Evolutionary conservation across 306 rosid genomes (phyloP).

Genomic region (Citrullus colocynthis): DNA sequence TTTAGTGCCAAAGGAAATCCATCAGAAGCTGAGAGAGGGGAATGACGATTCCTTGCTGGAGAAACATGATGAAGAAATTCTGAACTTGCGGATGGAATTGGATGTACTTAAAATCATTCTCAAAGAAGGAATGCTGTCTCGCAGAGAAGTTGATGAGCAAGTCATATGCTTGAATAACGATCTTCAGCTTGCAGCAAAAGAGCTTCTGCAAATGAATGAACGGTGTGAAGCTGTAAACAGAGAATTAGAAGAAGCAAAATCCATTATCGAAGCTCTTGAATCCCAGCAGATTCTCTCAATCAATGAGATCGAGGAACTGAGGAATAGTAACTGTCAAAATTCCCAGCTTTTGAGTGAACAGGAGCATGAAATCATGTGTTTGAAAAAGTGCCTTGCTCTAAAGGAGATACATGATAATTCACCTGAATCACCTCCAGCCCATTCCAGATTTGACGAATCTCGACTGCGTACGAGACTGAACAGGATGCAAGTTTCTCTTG

Average conservation of each 20-base stretch:
- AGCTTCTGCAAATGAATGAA: slow-evolving; percentile 29
- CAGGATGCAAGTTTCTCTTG: slow-evolving; percentile 85
- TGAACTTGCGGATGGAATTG: slow-evolving; percentile 65
- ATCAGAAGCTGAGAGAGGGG: slow-evolving; percentile 12
- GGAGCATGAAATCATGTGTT: slow-evolving; percentile 41
- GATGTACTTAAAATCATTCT: slow-evolving; percentile 71
- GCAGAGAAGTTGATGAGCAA: slow-evolving; percentile 44
- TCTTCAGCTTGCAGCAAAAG: slow-evolving; percentile 29
- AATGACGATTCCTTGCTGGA: slow-evolving; percentile 21
- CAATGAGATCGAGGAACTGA: slow-evolving; percentile 61
- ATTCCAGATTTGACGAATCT: slow-evolving; percentile 23
- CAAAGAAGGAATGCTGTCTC: slow-evolving; percentile 53
- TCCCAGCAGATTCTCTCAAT: slow-evolving; percentile 65
- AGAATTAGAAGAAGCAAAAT: slow-evolving; percentile 50
- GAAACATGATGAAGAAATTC: slow-evolving; percentile 52
- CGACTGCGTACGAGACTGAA: slow-evolving; percentile 46
- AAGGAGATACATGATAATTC: slow-evolving; percentile 38
- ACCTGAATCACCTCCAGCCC: slow-evolving; percentile 23
- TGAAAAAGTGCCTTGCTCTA: slow-evolving; percentile 38
- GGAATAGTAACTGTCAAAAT: slow-evolving; percentile 31
- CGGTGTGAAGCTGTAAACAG: slow-evolving; percentile 32
- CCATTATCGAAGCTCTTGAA: slow-evolving; percentile 64
- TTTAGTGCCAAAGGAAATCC: slow-evolving; percentile 22
- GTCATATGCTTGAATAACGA: slow-evolving; percentile 34
- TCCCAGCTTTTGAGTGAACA: slow-evolving; percentile 43